These are phyloP conservation scores for Pichia californica DNA, from an alignment of 805 yeast genomes.

Conservation along the genomic window DNA sequence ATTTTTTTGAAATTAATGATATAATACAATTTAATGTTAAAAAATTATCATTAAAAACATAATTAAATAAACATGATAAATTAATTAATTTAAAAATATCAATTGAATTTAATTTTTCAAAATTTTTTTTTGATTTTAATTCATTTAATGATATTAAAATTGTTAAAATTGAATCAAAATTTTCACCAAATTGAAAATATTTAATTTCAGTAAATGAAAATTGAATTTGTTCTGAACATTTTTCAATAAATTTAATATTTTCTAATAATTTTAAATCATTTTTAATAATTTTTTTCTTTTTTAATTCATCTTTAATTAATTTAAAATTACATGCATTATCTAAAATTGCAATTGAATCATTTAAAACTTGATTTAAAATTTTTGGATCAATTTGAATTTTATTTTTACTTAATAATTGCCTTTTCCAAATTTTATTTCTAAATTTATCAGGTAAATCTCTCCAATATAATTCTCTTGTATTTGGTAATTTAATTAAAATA, in stretches of 20 bases:
- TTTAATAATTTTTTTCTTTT: conserved; percentile 13
- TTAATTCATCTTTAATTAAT: conserved; percentile 13
- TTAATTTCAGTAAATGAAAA: conserved; percentile 24
- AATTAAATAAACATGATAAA: conserved; percentile 23
- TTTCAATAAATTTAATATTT: conserved; percentile 19
- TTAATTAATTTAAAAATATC: conserved; percentile 16
- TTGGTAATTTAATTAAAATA: conserved; percentile 29
- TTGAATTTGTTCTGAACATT: conserved; percentile 20
- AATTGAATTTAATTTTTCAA: conserved; percentile 12
- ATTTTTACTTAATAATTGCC: conserved; percentile 35
- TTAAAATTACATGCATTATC: conserved; percentile 28
- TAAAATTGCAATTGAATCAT: conserved; percentile 18
- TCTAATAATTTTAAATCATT: conserved; percentile 10
- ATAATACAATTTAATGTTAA: conserved; percentile 22
- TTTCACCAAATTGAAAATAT: conserved; percentile 25
- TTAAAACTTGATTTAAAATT: conserved; percentile 10
- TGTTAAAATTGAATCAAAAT: conserved; percentile 25
- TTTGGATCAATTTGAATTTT: conserved; percentile 12
- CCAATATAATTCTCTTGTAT: conserved; percentile 55
- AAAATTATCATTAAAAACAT: conserved; percentile 20
- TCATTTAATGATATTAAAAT: conserved; percentile 19
- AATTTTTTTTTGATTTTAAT: conserved; percentile 10
- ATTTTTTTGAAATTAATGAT: conserved; percentile 22
- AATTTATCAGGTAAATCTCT: conserved; percentile 42
- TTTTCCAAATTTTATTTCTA: conserved; percentile 47